Evolutionary conservation across 2,329 filamentous ascomycete genomes (phyloP).

Genomic region (Tolypocladium album): DNA sequence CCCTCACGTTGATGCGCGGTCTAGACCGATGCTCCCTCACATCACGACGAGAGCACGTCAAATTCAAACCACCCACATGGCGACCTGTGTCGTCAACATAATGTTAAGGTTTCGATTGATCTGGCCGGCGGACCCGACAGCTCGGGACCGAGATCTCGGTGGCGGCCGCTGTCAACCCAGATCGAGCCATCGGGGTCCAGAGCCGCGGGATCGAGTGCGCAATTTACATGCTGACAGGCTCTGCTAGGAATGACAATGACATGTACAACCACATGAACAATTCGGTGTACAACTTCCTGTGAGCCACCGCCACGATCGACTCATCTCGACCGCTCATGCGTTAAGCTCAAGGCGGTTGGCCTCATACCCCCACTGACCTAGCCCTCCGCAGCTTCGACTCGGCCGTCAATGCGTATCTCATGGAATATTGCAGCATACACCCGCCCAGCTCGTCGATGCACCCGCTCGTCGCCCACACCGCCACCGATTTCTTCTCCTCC

Average conservation of each 20-base stretch:
- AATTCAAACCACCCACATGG: background rate
- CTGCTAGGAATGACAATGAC: conserved; percentile 76
- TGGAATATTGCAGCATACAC: conserved; percentile 62
- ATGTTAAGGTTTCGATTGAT: background rate
- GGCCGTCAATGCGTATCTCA: conserved; percentile 80
- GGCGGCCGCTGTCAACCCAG: background rate
- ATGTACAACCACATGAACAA: conserved; percentile 96
- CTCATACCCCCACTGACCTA: background rate
- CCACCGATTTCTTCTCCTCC: conserved; percentile 76
- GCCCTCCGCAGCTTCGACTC: conserved; percentile 59
- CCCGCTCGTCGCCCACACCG: conserved; percentile 74
- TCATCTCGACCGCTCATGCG: background rate
- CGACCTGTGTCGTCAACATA: background rate
- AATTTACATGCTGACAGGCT: background rate
- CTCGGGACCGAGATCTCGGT: background rate
- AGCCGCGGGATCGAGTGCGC: background rate
- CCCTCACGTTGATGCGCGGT: background rate
- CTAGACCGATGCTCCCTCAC: background rate
- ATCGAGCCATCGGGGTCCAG: background rate
- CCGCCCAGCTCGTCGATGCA: conserved; percentile 63
- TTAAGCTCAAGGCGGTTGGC: background rate
- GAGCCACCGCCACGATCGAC: conserved; percentile 10
- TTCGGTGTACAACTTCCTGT: conserved; percentile 73
- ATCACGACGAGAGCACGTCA: background rate
- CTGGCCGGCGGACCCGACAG: background rate